phyloP scores from a whole-genome alignment of 2,329 filamentous ascomycete genomes.

The Emericellopsis atlantica region DNA sequence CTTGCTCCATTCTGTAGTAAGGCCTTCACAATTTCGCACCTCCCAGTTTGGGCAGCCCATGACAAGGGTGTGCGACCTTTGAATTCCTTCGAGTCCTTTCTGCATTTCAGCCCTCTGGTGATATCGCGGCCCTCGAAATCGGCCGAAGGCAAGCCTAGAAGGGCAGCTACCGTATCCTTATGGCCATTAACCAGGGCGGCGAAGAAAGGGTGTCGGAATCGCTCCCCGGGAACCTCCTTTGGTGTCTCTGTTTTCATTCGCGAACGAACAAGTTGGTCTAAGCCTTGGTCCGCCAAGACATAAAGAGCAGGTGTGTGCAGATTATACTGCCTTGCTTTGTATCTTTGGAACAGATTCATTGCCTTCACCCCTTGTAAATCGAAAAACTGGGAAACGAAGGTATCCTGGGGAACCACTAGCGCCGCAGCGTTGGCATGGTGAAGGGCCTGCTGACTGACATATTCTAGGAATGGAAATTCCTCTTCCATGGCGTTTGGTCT shows the following conservation, averaged over 20 bases:
- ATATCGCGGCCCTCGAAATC: conserved; percentile 2
- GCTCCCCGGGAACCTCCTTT: conserved; percentile 12
- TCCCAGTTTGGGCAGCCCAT: conserved; percentile 11
- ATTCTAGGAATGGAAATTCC: conserved; percentile 30
- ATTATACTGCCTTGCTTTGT: conserved; percentile 11
- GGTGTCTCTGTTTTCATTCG: conserved; percentile 6
- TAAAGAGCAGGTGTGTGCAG: conserved; percentile 15
- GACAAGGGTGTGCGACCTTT: conserved; percentile 7
- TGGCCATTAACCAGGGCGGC: conserved; percentile 18
- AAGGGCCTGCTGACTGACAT: conserved; percentile 25
- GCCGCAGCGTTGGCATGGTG: conserved; percentile 24
- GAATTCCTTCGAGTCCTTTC: background rate
- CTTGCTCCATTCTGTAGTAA: conserved; percentile 4
- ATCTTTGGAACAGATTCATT: conserved; percentile 16
- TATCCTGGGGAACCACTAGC: conserved; percentile 10
- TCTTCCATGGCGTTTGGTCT: background rate
- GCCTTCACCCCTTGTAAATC: conserved; percentile 14
- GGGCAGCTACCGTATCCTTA: conserved; percentile 10
- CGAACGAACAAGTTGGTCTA: conserved; percentile 14
- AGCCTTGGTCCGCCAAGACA: conserved; percentile 16
- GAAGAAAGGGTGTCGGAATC: conserved; percentile 19
- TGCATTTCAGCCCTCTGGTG: background rate
- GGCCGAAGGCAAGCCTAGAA: conserved; percentile 7
- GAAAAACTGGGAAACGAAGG: conserved; percentile 17
- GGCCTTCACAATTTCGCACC: conserved; percentile 7